phyloP scores from a whole-genome alignment of 768 basidiomycete species.

The Jaapia argillacea region DNA sequence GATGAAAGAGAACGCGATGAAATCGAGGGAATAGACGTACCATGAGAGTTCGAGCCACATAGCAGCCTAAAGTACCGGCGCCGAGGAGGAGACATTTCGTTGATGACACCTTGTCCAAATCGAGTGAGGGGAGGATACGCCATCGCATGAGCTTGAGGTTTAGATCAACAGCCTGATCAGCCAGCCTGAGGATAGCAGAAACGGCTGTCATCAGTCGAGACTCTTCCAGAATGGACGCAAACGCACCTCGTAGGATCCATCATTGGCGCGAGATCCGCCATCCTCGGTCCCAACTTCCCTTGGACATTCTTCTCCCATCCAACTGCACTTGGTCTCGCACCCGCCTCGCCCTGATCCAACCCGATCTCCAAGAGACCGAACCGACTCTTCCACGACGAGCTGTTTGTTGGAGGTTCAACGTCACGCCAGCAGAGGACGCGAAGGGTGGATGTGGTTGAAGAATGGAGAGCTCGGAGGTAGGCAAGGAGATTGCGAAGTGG shows the following conservation, averaged over 20 bases:
- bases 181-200: constrained; percentile 42
- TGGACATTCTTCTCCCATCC: constrained; percentile 94
- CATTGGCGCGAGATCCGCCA: constrained; percentile 90
- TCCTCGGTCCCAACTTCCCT: constrained; percentile 78
- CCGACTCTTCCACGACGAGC: constrained; percentile 49
- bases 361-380: constrained; percentile 40
- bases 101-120: constrained; percentile 76
- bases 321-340: constrained; percentile 47
- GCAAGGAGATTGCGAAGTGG: constrained; percentile 87
- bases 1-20: background rate
- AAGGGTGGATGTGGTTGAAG: constrained; percentile 34
- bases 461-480: constrained; percentile 59
- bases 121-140: constrained; percentile 84
- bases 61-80: constrained; percentile 94
- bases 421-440: constrained; percentile 77
- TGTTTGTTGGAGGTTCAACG: constrained; percentile 31
- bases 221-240: background rate
- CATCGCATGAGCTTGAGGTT: constrained; percentile 98
- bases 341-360: constrained; percentile 5
- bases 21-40: constrained; percentile 27
- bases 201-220: background rate
- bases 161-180: constrained; percentile 94
- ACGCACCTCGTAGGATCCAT: constrained; percentile 83
- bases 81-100: constrained; percentile 84
- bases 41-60: constrained; percentile 89